Base-by-base conservation (phyloP, 2,329 filamentous ascomycete genomes). In the Stachybotrys echinatus region DNA sequence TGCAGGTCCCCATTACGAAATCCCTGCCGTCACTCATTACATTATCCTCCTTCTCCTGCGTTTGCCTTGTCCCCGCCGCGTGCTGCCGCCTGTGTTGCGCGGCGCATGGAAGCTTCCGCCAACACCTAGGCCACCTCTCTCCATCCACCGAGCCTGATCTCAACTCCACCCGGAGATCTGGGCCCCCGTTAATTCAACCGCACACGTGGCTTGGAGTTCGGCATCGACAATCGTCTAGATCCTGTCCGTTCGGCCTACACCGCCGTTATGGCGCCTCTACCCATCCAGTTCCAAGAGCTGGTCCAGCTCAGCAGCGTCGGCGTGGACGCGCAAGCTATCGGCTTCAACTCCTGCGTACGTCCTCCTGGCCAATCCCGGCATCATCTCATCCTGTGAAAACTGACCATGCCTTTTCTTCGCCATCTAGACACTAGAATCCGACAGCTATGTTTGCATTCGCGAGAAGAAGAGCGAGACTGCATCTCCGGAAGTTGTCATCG, bases 401-500 rank as follows among this genome's bases (percentile, higher is more conserved):
- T 65, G 54, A 65, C 58, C 23, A 10, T 21, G 8, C 48, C 22
- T n/a, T n/a, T n/a, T 39, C 39, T n/a, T 27, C 21, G 5, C 46
- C 22, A 37, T 42, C 23, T 60, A 96, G 92, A 99, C 94, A 71
- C 83, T 99, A 75, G 94, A 99, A 80, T 99, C 94, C 67, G 94
- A 99, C 73, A 83, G 87, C 68, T 99, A 87, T 73, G 89, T 99
- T 64, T 99, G 94, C 73, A 87, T 99, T 66, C 88, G 94, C 72
- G 92, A 97, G 75, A 92, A 95, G 77, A 87, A 92, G 71, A 86
- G 82, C 68, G 88, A 91, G 63, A 83, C 85, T 58, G 82, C 90
- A 57, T 87, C 89, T 62, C 89, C 92, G 57, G 92, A 96, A 74
- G 92, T 99, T 58, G 88, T 99, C 72, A 99, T 99, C 70, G 78